Base-by-base conservation (phyloP, 805 yeast genomes). In the Yarrowia deformans region DNA sequence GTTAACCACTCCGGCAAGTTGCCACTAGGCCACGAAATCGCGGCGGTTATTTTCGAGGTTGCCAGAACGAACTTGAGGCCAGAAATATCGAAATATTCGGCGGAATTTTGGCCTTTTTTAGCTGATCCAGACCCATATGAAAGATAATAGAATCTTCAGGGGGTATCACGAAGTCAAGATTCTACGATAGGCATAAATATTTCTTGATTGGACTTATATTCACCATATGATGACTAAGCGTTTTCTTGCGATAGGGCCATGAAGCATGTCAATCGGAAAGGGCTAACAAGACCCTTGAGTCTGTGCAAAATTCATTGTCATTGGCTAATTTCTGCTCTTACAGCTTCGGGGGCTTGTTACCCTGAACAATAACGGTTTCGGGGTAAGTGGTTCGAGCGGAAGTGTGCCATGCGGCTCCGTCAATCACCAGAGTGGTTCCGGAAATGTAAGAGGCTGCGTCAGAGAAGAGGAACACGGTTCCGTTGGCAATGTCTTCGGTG, bases 401-500 rank as follows among this genome's bases (percentile, higher is more conserved):
- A 6, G 73, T 81, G 75, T 91, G 97, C 97, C 98, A 93, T 69
- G 85, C 83, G 1, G 89, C 98, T 66, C 98, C 98, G 79, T 93
- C 98, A 6, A 94, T 97, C 18, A 91, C 89, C 48, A 86, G 83
- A 10, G 88, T 81, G 2, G 92, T 85, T 14, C 98, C 98, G 12
- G 90, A 88, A 37, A 93, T 83, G 77, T 87, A 93, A 6, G 81
- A 73, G 5, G 93, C 91, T 2, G 97, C 97, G 2, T 90, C 90
- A 54, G 97, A 90, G 74, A 93, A 90, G 74, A 94, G 81, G 76
- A 81, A 93, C 0, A 90, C 90, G 0, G 98, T 93, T 2, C 94
- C 87, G 72, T 93, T 88, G 16, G 98, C 97, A 74, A 93, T 90
- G 76, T 94, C 98, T 66, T 78, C 80, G 8, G 91, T 85, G 5